Percentiles rank a stretch among this genome's conserved stretches.
These are phyloP conservation scores for Boletus rubescentipes DNA, from an alignment of 768 basidiomycete species.

Conservation along the genomic window DNA sequence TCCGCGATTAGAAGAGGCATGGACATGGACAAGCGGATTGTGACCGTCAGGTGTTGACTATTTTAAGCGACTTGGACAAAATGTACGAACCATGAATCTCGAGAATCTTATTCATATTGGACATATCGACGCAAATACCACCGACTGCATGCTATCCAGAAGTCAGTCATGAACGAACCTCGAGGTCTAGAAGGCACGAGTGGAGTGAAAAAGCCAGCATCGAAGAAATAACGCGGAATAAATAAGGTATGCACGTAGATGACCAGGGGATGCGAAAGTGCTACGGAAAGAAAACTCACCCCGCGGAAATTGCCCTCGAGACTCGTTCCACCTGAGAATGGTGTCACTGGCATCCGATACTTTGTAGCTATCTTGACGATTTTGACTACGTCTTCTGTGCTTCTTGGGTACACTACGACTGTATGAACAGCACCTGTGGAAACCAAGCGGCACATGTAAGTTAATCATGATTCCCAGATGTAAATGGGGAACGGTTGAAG, in stretches of 20 bases:
- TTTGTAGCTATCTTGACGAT: slow-evolving; percentile 74
- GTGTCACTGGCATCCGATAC: slow-evolving; percentile 72
- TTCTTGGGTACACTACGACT: slow-evolving; percentile 62
- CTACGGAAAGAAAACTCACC: slow-evolving; percentile 38
- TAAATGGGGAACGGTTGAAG: neutral
- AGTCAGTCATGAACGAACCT: neutral
- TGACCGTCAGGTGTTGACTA: neutral
- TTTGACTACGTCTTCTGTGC: slow-evolving; percentile 79
- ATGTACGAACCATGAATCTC: slow-evolving; percentile 59
- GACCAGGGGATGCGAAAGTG: neutral
- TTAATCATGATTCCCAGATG: neutral
- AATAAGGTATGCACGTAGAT: neutral
- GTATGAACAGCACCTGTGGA: slow-evolving; percentile 45
- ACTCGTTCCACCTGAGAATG: slow-evolving; percentile 81
- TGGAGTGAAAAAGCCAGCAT: neutral
- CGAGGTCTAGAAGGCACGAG: neutral
- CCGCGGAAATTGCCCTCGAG: slow-evolving; percentile 75
- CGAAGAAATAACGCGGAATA: neutral
- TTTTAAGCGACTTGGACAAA: neutral
- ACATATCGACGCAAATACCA: slow-evolving; percentile 80
- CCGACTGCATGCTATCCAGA: slow-evolving; percentile 34
- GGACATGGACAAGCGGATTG: neutral
- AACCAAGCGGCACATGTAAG: neutral
- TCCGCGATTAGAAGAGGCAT: neutral
- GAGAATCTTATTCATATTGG: slow-evolving; percentile 75